These are phyloP conservation scores for Aspergillus felis DNA, from an alignment of 2,329 filamentous ascomycete species.

Conservation along the genomic window DNA sequence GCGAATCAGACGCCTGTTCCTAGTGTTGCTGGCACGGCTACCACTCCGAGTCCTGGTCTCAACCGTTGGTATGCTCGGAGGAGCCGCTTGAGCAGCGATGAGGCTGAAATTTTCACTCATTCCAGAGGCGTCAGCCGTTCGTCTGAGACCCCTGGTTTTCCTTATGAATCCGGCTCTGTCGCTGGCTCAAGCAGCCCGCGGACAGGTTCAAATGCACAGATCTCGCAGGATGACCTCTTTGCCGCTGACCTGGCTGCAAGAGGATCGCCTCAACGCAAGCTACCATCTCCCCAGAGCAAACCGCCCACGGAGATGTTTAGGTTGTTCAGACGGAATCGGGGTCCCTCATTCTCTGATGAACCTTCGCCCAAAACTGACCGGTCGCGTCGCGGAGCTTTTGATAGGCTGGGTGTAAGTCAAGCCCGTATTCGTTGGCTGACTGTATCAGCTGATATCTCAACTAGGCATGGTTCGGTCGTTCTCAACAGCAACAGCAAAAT, in stretches of 20 bases:
- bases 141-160: background rate
- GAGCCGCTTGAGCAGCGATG: background rate
- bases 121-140: background rate
- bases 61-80: background rate
- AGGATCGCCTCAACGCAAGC: constrained; percentile 4
- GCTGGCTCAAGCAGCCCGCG: background rate
- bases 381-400: constrained; percentile 12
- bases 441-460: background rate
- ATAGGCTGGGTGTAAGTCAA: constrained; percentile 15
- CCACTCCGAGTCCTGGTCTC: background rate
- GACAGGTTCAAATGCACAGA: background rate
- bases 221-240: background rate
- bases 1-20: background rate
- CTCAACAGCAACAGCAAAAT: constrained; percentile 1
- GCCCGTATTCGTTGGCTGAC: background rate
- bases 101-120: background rate
- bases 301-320: constrained; percentile 27
- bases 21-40: background rate
- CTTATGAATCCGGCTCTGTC: background rate
- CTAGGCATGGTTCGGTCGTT: constrained; percentile 17
- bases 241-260: background rate
- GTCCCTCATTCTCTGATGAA: constrained; percentile 22
- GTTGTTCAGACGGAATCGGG: constrained; percentile 23
- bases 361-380: constrained; percentile 12
- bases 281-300: constrained; percentile 12